Evolutionary conservation across 2,329 filamentous ascomycete genomes (phyloP), one percentile per base, ranked within the genome.

Genomic region (Blastomyces gilchristii): DNA sequence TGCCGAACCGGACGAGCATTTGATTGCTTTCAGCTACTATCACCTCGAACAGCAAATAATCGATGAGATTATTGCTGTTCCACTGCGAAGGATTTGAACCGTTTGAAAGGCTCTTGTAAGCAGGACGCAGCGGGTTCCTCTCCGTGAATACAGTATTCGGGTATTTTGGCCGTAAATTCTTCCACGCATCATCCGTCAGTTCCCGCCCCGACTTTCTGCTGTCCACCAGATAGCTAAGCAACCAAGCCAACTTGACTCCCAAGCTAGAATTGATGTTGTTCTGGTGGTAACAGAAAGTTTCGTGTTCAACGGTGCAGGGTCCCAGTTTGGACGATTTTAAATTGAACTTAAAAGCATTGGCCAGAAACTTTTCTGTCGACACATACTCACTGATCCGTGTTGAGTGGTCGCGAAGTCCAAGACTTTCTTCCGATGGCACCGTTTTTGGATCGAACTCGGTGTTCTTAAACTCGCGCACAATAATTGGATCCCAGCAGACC

Each of bases 401-500:
- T 0, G 67, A 76, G 61, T 82, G 75, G 9, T 78, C 76, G 2
- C 73, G 70, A 58, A 87, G 80, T 0, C 79, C 78, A 64, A 83
- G 83, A 11, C 76, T 64, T 3, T 77, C 71, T 2, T 75, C 71
- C 0, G 75, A 67, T 22, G 70, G 77, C 12, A 70, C 67, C 7
- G 71, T 56, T 3, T 67, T 58, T 3, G 77, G 80, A 9, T 64
- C 47, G 28, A 81, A 73, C 2, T 78, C 75, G 0, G 81, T 80
- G 68, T 86, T 86, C 2, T 68, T 65, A 69, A 87, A 87, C 0
- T 72, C 74, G 0, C 71, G 64, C 0, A 83, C 81, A 0, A 87
- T 76, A 5, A 71, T 71, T 2, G 75, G 72, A 60, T 87, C 83
- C 83, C 83, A 87, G 68, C 82, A 85, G 0, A 85, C 69, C 82